Percentiles rank a stretch among this genome's conserved stretches.
Conservation (phyloP, 495 filamentous ascomycete species). For the Penicillium subrubescens region DNA sequence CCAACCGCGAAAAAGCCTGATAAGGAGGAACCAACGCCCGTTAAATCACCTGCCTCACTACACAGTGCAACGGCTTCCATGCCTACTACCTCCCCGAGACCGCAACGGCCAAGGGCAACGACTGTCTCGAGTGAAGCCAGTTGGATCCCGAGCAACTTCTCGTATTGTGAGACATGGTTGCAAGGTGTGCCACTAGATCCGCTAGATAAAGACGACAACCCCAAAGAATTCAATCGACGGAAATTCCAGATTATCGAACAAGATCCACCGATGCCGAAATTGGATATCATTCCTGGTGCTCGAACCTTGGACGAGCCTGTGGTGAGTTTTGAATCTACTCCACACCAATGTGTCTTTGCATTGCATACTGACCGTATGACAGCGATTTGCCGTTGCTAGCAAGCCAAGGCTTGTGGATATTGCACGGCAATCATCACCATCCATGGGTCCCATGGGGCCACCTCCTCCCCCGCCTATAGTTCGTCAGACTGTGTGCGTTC, state of each 20-base stretch:
- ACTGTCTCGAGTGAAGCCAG: conserved; percentile 48
- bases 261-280: conserved; percentile 36
- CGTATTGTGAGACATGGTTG: conserved; percentile 48
- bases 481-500: conserved; percentile 30
- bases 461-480: conserved; percentile 24
- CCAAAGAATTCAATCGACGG: conserved; percentile 38
- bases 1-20: conserved; percentile 7
- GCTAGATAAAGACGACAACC: conserved; percentile 24
- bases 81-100: conserved; percentile 25
- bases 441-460: conserved; percentile 19
- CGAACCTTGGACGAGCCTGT: conserved; percentile 36
- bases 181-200: conserved; percentile 42
- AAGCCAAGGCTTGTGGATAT: conserved; percentile 50
- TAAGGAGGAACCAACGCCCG: not conserved
- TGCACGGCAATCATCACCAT: conserved; percentile 39
- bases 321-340: conserved; percentile 20
- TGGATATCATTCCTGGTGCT: conserved; percentile 29
- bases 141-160: conserved; percentile 46
- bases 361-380: not conserved
- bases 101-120: conserved; percentile 38
- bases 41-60: conserved; percentile 11
- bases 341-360: not conserved
- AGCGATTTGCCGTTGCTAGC: conserved; percentile 47
- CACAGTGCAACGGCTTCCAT: not conserved
- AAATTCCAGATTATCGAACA: conserved; percentile 48